These are phyloP conservation scores for Hymenochaete sp. DNA, from an alignment of 1,284 basidiomycete genomes.

Conservation along the genomic window DNA sequence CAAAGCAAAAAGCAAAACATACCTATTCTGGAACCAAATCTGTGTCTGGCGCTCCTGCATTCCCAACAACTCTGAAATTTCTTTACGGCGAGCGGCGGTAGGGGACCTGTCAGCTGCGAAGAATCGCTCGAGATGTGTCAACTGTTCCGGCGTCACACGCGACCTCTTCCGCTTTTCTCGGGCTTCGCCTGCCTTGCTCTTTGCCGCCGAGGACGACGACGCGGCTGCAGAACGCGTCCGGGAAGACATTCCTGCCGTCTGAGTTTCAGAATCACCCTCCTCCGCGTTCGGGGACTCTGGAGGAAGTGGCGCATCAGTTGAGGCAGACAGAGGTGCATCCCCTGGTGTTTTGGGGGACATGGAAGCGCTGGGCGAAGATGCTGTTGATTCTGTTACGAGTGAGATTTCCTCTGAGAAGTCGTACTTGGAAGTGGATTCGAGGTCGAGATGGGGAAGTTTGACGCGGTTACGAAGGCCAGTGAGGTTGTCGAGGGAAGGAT, in stretches of 20 bases:
- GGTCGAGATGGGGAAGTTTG: slow-evolving; percentile 16
- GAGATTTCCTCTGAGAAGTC: slow-evolving; percentile 7
- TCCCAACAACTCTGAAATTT: slow-evolving; percentile 65
- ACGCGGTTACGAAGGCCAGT: slow-evolving; percentile 15
- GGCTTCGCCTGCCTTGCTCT: slow-evolving; percentile 24
- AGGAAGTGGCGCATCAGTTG: slow-evolving; percentile 12
- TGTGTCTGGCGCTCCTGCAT: slow-evolving; percentile 81
- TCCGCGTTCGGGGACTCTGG: slow-evolving; percentile 14
- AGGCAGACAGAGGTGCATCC: slow-evolving; percentile 13
- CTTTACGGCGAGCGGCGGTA: slow-evolving; percentile 56
- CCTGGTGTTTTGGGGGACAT: slow-evolving; percentile 17
- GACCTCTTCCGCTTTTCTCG: slow-evolving; percentile 68
- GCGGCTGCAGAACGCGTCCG: slow-evolving; percentile 18
- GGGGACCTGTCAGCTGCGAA: slow-evolving; percentile 64
- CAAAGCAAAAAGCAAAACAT: slow-evolving; percentile 20
- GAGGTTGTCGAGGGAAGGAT: slow-evolving; percentile 14
- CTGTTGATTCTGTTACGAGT: slow-evolving; percentile 16
- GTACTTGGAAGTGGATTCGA: slow-evolving; percentile 13
- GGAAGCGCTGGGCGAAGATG: slow-evolving; percentile 18
- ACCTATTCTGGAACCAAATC: slow-evolving; percentile 85
- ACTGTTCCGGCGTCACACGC: slow-evolving; percentile 68
- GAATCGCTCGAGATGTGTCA: slow-evolving; percentile 59
- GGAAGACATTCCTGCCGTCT: slow-evolving; percentile 12
- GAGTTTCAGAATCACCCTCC: slow-evolving; percentile 13
- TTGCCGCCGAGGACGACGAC: slow-evolving; percentile 14